These are phyloP conservation scores for Heliamphora exappendiculata DNA, from an alignment of 148 eudicot species.

Conservation along the genomic window DNA sequence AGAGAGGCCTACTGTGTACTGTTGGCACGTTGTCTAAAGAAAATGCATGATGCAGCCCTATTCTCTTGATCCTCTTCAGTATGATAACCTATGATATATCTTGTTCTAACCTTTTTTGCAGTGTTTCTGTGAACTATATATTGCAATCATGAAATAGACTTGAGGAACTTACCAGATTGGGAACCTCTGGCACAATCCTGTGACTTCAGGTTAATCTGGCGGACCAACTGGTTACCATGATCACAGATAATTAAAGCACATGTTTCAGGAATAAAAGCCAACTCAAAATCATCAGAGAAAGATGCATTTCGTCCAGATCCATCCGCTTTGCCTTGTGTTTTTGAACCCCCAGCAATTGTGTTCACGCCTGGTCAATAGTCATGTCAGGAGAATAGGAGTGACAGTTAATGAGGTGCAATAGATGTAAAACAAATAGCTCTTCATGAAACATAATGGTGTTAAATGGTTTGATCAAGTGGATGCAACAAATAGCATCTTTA, in stretches of 20 bases:
- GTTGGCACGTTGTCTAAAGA: not conserved
- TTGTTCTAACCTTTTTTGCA: not conserved
- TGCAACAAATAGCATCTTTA: not conserved
- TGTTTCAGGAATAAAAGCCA: conserved; percentile 47
- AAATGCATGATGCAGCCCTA: not conserved
- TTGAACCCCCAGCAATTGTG: conserved; percentile 67
- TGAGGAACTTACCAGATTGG: conserved; percentile 36
- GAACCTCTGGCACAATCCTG: conserved; percentile 46
- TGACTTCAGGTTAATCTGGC: conserved; percentile 57
- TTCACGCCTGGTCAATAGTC: conserved; percentile 41
- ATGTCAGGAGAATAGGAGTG: not conserved
- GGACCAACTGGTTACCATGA: conserved; percentile 56
- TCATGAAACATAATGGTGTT: not conserved
- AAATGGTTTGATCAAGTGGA: not conserved
- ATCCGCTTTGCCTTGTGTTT: conserved; percentile 43
- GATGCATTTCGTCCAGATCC: conserved; percentile 63
- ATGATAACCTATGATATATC: not conserved
- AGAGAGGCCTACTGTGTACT: not conserved
- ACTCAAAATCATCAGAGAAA: conserved; percentile 52
- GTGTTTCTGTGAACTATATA: not conserved
- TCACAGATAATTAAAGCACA: conserved; percentile 68
- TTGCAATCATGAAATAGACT: not conserved
- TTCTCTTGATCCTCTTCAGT: not conserved
- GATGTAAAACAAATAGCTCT: not conserved
- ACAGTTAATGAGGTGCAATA: not conserved